Base-by-base conservation (phyloP, 495 filamentous ascomycete species). In the Cercophora samala region DNA sequence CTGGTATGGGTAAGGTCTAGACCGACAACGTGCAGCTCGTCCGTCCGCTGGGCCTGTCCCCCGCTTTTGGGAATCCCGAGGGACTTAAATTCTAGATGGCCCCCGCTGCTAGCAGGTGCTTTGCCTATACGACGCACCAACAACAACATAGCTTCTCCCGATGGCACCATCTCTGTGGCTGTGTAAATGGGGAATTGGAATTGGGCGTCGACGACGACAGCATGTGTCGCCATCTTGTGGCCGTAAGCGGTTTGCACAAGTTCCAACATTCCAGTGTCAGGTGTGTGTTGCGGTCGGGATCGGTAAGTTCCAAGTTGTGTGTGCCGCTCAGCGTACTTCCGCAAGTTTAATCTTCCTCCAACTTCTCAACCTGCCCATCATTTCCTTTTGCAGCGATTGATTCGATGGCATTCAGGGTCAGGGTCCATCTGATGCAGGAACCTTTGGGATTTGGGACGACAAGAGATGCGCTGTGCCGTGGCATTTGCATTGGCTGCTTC, bases 1-100 rank as follows among this genome's bases (percentile, higher is more conserved):
- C 58, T 60, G 58, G 23, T 23, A 60, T 17, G 11, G 58, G 58
- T 18, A 60, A 29, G 58, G 24, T 60, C 58, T 32, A 0, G 58
- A 32, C 58, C 24, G 37, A 46, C 37, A 46, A 18, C 37, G 37
- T 46, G 37, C 37, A 46, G 5, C 2, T 13, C 37, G 8, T 60
- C 24, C 3, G 19, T 29, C 26, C 22, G 9, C 18, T 8, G 11
- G 6, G 18, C 17, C 19, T 58, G 24, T 2, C 22, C 56, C 56
- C 15, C 56, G 56, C 56, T 58, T 58, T 58, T n/a, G 56, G 56
- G 11, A 58, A 4, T 6, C 56, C 22, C 9, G 8, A 8, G 29
- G 29, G 8, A 3, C 8, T 32, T 32, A 32, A 32, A 32, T 32
- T 32, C 29, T 32, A 4, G 29, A 32, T 46, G 37, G 37, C 2